Base-by-base conservation (phyloP, 1,284 basidiomycete genomes). In the Cryptococcus sp. region DNA sequence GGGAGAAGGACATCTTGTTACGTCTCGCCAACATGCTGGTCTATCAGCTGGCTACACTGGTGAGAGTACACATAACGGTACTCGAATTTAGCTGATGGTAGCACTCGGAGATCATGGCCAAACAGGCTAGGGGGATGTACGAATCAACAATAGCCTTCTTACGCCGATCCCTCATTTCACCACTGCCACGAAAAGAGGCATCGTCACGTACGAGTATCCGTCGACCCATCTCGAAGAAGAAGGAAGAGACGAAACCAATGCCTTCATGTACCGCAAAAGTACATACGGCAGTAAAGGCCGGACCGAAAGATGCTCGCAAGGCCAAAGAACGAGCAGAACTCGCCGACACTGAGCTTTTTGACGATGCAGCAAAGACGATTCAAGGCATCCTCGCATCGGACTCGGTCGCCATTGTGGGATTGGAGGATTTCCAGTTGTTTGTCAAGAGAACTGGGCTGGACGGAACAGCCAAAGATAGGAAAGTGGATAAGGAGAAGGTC, bases 11-110 rank as follows among this genome's bases (percentile, higher is more conserved):
- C 2, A 62, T 72, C 13, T 53, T 75, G 28, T 48, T 62, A 7
- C 64, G 70, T 18, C 50, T 75, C 9, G 69, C 69, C 18, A 67
- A 69, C 50, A 70, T 72, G 63, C 62, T 73, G 14, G 70, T 75
- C 13, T 69, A 63, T 52, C 72, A 74, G 42, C 54, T 72, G 10
- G 66, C 66, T 4, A 68, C 69, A 0, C 49, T 69, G 45, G 66
- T 66, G 31, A 60, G 65, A 4, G 14, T n/a, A 32, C 7, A 40
- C 37, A 19, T 50, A 21, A 42, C 19, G n/a, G 13, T 21, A 25
- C 14, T 11, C 16, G 31, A n/a, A 4, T 25, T 43, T 53, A 21
- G 50, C 42, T 53, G 49, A 42, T 49, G 1, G 45, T 48, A 63
- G 57, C 67, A 64, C 59, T 63, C 59, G 39, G 39, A 41, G 19